These are phyloP conservation scores for Carnegiea gigantea DNA, from an alignment of 179 eudicot species.

Conservation along the genomic window DNA sequence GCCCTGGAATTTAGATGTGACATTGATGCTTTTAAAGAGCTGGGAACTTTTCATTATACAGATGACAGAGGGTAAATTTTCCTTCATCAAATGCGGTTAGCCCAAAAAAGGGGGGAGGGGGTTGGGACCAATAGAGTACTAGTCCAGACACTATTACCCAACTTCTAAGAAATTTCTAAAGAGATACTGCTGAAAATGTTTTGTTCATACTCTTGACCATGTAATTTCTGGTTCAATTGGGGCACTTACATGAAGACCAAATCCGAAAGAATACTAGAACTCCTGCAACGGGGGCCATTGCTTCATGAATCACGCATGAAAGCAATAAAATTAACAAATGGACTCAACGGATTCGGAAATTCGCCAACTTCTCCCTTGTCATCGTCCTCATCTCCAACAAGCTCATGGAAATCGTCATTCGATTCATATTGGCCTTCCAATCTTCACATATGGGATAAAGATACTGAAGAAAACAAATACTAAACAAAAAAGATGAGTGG, in stretches of 20 bases:
- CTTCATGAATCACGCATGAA: conserved; percentile 44
- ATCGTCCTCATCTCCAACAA: conserved; percentile 30
- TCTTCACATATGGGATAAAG: conserved; percentile 19
- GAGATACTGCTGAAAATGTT: background rate
- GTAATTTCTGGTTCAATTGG: conserved; percentile 40
- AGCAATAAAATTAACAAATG: conserved; percentile 43
- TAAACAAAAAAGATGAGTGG: conserved; percentile 9
- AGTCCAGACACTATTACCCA: no score
- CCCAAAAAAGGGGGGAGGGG: no score
- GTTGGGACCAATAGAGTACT: no score
- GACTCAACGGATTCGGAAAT: conserved; percentile 51
- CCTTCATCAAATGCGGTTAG: background rate
- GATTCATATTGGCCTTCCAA: conserved; percentile 32
- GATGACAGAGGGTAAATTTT: conserved; percentile 42
- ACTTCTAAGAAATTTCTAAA: no score
- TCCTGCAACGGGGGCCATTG: conserved; percentile 34
- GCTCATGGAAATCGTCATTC: conserved; percentile 33
- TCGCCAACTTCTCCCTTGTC: conserved; percentile 20
- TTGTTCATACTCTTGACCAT: background rate
- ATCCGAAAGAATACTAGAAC: conserved; percentile 41
- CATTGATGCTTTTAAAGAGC: conserved; percentile 31
- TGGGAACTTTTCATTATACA: conserved; percentile 32
- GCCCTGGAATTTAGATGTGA: conserved; percentile 39
- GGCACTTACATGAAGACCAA: conserved; percentile 44
- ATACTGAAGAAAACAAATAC: background rate